Evolutionary conservation across 805 yeast species (phyloP).

Genomic region (Lachancea mirantina): DNA sequence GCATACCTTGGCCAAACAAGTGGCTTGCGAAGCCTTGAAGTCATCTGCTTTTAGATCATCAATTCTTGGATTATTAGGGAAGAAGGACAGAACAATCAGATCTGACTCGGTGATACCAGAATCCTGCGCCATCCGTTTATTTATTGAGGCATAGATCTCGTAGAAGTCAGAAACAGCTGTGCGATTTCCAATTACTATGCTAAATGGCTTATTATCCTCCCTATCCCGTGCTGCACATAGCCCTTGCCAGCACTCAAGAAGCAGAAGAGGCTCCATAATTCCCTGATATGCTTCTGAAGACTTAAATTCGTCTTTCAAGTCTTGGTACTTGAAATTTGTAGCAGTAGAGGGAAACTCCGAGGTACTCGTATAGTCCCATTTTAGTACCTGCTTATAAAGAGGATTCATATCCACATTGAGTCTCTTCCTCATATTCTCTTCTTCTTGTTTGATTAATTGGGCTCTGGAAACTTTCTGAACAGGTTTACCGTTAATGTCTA

Average conservation of each 20-base stretch:
- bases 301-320: conserved; percentile 50
- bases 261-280: conserved; percentile 69
- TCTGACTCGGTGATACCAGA: conserved; percentile 67
- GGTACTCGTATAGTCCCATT: conserved; percentile 64
- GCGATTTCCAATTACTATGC: conserved; percentile 66
- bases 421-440: conserved; percentile 71
- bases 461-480: conserved; percentile 34
- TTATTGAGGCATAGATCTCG: conserved; percentile 73
- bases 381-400: conserved; percentile 57
- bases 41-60: conserved; percentile 29
- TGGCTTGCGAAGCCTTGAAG: conserved; percentile 30
- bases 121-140: conserved; percentile 43
- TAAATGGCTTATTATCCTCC: conserved; percentile 49
- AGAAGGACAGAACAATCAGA: conserved; percentile 54
- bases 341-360: conserved; percentile 55
- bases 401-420: conserved; percentile 73
- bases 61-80: conserved; percentile 31
- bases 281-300: conserved; percentile 59
- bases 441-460: conserved; percentile 47
- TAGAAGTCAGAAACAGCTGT: conserved; percentile 79
- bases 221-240: conserved; percentile 66
- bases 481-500: conserved; percentile 38
- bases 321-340: conserved; percentile 32
- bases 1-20: conserved; percentile 75
- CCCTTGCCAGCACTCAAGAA: conserved; percentile 92